Conservation (phyloP, 1,284 basidiomycete species). For the Uromyces viciae-fabae region DNA sequence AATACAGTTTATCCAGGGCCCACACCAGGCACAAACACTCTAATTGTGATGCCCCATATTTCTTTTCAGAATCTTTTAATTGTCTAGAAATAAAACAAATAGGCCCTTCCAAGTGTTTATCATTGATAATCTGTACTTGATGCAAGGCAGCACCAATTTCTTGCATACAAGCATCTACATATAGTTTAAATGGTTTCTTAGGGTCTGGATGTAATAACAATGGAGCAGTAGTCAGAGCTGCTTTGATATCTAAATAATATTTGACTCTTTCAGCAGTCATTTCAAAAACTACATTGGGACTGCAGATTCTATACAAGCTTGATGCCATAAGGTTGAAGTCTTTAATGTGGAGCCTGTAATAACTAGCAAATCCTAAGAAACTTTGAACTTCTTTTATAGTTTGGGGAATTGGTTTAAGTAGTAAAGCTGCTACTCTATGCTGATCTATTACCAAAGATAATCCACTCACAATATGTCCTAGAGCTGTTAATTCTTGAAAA, state of each 20-base stretch:
- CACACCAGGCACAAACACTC: conserved; percentile 2
- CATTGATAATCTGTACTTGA: not conserved
- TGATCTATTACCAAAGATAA: not conserved
- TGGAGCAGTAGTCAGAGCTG: not conserved
- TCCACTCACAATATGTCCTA: not conserved
- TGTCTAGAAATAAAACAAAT: conserved; percentile 6
- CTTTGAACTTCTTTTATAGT: not conserved
- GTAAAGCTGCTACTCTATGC: conserved; percentile 17
- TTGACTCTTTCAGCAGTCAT: conserved; percentile 6
- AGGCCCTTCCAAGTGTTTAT: not conserved
- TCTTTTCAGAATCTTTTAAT: not conserved
- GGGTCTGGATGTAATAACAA: not conserved
- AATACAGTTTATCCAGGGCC: not conserved
- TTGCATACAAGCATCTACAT: conserved; percentile 1
- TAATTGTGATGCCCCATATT: not conserved
- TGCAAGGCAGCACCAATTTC: not conserved
- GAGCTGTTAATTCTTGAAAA: not conserved
- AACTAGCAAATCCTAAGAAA: conserved; percentile 4
- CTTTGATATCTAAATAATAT: not conserved
- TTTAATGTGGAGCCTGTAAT: conserved; percentile 12
- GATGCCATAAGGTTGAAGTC: not conserved
- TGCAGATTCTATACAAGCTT: not conserved
- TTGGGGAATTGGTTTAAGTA: not conserved
- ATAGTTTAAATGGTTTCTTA: not conserved
- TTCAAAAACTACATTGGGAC: not conserved